phyloP scores from a whole-genome alignment of 179 eudicot species.

The Corrigiola litoralis region DNA sequence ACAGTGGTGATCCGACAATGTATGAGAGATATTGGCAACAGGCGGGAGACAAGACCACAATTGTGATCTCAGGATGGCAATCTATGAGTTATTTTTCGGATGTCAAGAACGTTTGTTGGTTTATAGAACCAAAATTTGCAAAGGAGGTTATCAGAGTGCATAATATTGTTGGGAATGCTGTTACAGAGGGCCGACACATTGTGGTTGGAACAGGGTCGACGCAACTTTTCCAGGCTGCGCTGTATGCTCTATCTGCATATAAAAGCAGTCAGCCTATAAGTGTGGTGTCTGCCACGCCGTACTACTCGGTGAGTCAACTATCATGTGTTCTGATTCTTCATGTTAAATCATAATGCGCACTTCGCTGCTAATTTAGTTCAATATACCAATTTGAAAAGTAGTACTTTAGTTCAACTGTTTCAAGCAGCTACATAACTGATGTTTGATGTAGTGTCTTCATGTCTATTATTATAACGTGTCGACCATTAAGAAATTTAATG shows the following conservation, averaged over 20 bases:
- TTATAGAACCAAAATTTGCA: slow-evolving; percentile 68
- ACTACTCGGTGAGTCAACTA: slow-evolving; percentile 66
- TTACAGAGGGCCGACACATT: slow-evolving; percentile 58
- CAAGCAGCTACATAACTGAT: neutral
- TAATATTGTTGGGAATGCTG: slow-evolving; percentile 69
- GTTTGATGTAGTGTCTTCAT: neutral
- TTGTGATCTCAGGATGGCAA: slow-evolving; percentile 72
- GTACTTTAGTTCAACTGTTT: slow-evolving; percentile 6
- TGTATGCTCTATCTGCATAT: slow-evolving; percentile 60
- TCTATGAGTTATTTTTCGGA: slow-evolving; percentile 85
- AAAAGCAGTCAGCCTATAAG: slow-evolving; percentile 48
- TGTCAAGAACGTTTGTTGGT: slow-evolving; percentile 70
- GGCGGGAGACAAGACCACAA: slow-evolving; percentile 55
- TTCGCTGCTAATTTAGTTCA: neutral
- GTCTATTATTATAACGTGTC: neutral
- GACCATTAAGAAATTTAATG: neutral
- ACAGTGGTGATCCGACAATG: slow-evolving; percentile 97
- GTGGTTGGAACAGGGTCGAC: slow-evolving; percentile 97
- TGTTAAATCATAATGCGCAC: neutral
- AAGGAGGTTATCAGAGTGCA: slow-evolving; percentile 61
- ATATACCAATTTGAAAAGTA: slow-evolving; percentile 2
- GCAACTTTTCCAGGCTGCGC: slow-evolving; percentile 84
- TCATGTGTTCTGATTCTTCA: slow-evolving; percentile 10
- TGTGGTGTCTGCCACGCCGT: slow-evolving; percentile 80
- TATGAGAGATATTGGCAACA: slow-evolving; percentile 75